Evolutionary conservation across 768 basidiomycete species (phyloP), one percentile per base, ranked within the genome.

Genomic region (Collybiopsis luxurians): DNA sequence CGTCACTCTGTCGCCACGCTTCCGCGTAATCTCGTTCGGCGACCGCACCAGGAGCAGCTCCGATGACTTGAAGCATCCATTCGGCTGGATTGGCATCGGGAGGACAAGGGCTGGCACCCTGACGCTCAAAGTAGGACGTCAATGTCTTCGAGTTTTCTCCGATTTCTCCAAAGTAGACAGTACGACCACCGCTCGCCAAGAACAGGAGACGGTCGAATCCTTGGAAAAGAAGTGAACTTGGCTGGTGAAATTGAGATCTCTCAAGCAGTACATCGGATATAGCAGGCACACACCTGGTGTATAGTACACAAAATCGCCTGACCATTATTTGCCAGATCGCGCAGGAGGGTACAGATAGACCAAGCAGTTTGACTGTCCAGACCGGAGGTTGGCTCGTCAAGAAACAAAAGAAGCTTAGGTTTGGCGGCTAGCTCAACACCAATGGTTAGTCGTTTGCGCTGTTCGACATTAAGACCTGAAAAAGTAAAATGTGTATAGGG

Each of bases 381-480:
- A 59, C 82, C 80, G 43, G 79, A 80, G 1, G 84, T 85, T 1
- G 84, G 84, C 60, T 85, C 83, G 61, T 85, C 84, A 13, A 84
- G 69, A 75, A 85, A 84, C 21, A 80, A 72, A 1, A 82, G 69
- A 0, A 81, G 72, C 57, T 77, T 71, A 15, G 80, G 80, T 66
- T 79, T 79, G 38, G 84, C 80, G 27, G 82, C 83, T 5, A 85
- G 71, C 64, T 85, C 84, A 45, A 85, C 83, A 31, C 69, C 84
- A 48, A 86, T 86, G 0, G 82, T 85, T 13, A 80, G 72, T 3
- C 83, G 78, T 64, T 85, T 85, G 42, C 74, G 72, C 49, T 78
- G 75, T 51, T 83, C 80, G 34, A 80, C 71, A 28, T 67, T 66
- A 21, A 79, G 65, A n/a, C 82, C 84, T 11, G 89, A 81, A 64